A percentile compares a stretch with the other conserved stretches of the same genome.
Conservation (phyloP, 164 flowering plant genomes). For the Nymphaea colorata region DNA sequence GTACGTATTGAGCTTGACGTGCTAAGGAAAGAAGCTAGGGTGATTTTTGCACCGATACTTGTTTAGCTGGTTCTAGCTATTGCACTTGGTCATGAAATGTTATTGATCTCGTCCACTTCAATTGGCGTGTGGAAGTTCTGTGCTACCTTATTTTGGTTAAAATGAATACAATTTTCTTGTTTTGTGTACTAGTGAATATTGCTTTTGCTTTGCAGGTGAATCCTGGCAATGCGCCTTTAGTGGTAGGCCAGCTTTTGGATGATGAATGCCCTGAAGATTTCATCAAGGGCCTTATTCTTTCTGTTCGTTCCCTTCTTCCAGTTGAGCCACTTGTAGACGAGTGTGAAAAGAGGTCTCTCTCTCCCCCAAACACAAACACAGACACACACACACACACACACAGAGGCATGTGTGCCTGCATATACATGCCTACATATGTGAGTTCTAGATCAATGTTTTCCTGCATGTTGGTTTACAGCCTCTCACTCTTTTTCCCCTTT, state of each 20-base stretch:
- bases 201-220: constrained; percentile 46
- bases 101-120: too few species aligned
- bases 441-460: neutral
- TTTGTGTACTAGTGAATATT: too few species aligned
- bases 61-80: too few species aligned
- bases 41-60: too few species aligned
- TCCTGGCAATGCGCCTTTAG: constrained; percentile 97
- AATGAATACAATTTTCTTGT: too few species aligned
- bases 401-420: neutral
- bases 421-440: neutral
- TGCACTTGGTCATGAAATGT: too few species aligned
- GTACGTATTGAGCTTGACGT: too few species aligned
- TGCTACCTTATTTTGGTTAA: too few species aligned
- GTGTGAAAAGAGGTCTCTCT: constrained; percentile 79
- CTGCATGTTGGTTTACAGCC: neutral
- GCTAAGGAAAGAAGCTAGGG: too few species aligned
- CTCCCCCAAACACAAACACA: neutral
- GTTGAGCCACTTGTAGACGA: constrained; percentile 98
- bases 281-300: constrained; percentile 71
- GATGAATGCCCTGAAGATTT: constrained; percentile 99
- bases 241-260: constrained; percentile 95
- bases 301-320: constrained; percentile 76
- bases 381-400: neutral
- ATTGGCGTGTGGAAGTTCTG: too few species aligned
- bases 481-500: neutral